A percentile compares a stretch with the other conserved stretches of the same genome.
These are phyloP conservation scores for Hanseniaspora uvarum DNA, from an alignment of 1,139 yeast genomes.

Conservation along the genomic window DNA sequence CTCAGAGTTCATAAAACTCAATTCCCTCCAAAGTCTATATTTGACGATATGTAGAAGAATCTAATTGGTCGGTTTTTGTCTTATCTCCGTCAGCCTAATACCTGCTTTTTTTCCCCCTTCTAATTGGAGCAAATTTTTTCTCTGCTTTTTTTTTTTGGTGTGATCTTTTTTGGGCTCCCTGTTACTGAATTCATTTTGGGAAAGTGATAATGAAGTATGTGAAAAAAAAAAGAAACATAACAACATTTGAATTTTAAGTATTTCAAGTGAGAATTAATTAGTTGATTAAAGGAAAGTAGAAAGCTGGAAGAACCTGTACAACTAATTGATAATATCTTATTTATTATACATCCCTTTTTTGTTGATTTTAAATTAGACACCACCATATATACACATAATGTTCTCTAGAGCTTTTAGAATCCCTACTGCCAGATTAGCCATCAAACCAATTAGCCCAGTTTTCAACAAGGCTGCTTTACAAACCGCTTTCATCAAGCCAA, in stretches of 20 bases:
- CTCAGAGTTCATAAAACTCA: constrained; percentile 20
- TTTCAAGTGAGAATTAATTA: no score
- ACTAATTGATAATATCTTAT: constrained; percentile 4
- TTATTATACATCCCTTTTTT: neutral
- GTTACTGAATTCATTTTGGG: no score
- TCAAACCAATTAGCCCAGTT: constrained; percentile 20
- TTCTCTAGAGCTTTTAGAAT: constrained; percentile 27
- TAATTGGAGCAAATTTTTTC: neutral
- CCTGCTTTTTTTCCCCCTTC: neutral
- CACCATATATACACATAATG: constrained; percentile 20
- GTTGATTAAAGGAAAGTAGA: neutral
- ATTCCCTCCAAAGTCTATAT: constrained; percentile 33
- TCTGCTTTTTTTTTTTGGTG: neutral
- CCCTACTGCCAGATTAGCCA: constrained; percentile 25
- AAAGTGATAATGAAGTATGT: no score
- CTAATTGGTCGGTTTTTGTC: neutral
- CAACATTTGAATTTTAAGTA: no score
- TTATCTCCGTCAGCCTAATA: neutral
- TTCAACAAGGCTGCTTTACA: constrained; percentile 21
- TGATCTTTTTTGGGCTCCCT: no score
- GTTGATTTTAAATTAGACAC: neutral
- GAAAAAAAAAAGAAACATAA: neutral
- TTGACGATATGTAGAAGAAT: constrained; percentile 26
- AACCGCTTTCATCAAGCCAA: constrained; percentile 23
- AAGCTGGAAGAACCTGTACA: neutral